A percentile compares a stretch with the other conserved stretches of the same genome.
Conservation (phyloP, 768 basidiomycete genomes). For the Coprinopsis cinerea region DNA sequence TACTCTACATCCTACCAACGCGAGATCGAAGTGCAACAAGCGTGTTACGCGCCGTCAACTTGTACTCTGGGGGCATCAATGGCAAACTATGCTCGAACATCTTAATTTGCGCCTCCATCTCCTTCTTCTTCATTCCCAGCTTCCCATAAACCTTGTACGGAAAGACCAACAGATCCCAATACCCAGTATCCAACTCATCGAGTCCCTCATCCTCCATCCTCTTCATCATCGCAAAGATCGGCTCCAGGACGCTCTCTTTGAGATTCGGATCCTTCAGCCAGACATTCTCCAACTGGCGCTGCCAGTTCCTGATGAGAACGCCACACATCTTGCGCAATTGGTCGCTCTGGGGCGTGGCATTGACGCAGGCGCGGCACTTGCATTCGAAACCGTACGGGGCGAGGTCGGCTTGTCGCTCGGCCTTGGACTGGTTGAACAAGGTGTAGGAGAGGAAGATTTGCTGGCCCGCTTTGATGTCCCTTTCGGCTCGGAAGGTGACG, state of each 20-base stretch:
- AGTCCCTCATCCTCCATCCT: neutral
- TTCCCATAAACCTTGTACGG: too few species aligned
- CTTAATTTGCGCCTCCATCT: too few species aligned
- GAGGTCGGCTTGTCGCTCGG: conserved; percentile 21
- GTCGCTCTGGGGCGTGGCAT: conserved; percentile 16
- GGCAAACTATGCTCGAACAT: too few species aligned
- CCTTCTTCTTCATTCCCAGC: too few species aligned
- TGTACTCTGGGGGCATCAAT: too few species aligned
- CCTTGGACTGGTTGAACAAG: conserved; percentile 5
- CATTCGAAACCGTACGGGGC: conserved; percentile 27
- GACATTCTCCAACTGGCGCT: neutral
- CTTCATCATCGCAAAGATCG: neutral
- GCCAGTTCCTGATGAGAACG: neutral
- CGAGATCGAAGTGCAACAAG: too few species aligned
- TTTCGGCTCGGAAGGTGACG: neutral
- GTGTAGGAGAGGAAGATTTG: conserved; percentile 18
- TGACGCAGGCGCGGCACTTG: conserved; percentile 26
- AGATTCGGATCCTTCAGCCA: neutral
- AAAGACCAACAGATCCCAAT: too few species aligned
- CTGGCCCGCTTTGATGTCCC: neutral
- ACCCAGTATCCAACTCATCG: too few species aligned
- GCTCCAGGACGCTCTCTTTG: neutral
- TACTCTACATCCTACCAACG: too few species aligned
- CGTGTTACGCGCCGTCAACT: too few species aligned
- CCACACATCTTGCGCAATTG: conserved; percentile 2